Percentiles rank a stretch among this genome's conserved stretches.
Evolutionary conservation across 2,329 filamentous ascomycete genomes (phyloP).

Genomic region (Pseudogymnoascus sp.): DNA sequence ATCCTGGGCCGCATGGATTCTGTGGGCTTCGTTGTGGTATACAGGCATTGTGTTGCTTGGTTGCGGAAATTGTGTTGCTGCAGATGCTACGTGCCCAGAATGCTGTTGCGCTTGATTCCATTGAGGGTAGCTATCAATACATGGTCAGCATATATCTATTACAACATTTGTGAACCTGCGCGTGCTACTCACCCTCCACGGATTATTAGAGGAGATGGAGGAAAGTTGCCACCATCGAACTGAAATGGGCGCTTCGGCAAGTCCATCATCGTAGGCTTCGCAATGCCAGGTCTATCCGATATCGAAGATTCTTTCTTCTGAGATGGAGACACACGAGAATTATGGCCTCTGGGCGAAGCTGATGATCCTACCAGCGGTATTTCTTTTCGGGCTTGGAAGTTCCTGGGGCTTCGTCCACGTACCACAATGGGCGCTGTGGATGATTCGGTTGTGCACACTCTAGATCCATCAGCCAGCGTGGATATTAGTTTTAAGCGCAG

Average conservation of each 20-base stretch:
- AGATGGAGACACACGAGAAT: conserved; percentile 14
- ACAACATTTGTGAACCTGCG: neutral
- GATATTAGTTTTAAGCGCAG: conserved; percentile 79
- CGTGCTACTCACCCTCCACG: conserved; percentile 24
- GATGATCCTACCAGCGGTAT: conserved; percentile 54
- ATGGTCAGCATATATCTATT: neutral
- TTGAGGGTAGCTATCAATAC: conserved; percentile 17
- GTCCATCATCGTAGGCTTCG: conserved; percentile 23
- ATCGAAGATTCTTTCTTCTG: conserved; percentile 3
- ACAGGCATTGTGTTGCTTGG: neutral
- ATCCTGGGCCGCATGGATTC: neutral
- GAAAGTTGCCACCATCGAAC: conserved; percentile 25
- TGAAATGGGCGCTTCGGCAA: conserved; percentile 26
- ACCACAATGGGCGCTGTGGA: conserved; percentile 89
- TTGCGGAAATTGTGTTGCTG: neutral
- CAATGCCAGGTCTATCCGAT: conserved; percentile 13
- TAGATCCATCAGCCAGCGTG: conserved; percentile 74
- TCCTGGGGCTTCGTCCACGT: conserved; percentile 82
- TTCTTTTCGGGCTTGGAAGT: conserved; percentile 91
- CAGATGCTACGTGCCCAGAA: conserved; percentile 19
- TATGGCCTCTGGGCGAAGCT: conserved; percentile 27
- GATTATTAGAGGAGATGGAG: conserved; percentile 23
- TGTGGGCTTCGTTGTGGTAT: conserved; percentile 16
- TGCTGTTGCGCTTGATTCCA: conserved; percentile 22
- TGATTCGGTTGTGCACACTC: conserved; percentile 73